Percentiles rank a stretch among this genome's conserved stretches.
phyloP scores from a whole-genome alignment of 2,329 filamentous ascomycete genomes.

The Botrytis tulipae region DNA sequence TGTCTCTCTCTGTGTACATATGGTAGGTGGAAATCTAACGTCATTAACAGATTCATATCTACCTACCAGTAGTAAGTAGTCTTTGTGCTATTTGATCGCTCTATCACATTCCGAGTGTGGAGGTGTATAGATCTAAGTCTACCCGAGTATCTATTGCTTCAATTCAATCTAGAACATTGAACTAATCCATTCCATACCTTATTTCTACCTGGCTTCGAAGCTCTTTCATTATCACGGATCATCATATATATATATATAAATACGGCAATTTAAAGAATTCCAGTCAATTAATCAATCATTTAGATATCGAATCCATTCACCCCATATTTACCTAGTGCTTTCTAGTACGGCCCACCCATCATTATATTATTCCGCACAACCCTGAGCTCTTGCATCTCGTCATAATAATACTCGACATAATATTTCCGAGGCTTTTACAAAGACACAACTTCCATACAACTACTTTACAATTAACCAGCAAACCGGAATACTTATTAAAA shows the following conservation, averaged over 20 bases:
- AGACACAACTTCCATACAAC: background rate
- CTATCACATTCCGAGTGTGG: background rate
- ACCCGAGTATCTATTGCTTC: background rate
- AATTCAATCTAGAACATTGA: background rate
- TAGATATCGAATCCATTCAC: background rate
- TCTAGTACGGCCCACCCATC: background rate
- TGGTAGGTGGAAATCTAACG: background rate
- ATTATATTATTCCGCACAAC: constrained; percentile 5
- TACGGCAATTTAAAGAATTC: background rate
- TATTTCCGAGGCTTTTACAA: background rate
- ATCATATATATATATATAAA: background rate
- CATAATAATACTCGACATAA: constrained; percentile 10
- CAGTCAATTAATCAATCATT: background rate
- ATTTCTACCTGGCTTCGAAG: background rate
- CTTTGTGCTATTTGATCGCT: no score
- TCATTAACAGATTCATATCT: background rate
- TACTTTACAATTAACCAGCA: background rate
- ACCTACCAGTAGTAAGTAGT: no score
- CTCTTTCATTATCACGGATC: background rate
- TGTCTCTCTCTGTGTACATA: background rate
- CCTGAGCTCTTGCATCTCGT: background rate
- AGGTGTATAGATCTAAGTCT: background rate
- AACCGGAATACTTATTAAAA: no score
- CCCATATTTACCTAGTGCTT: background rate
- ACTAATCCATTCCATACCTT: background rate